Conservation (phyloP, 1,284 basidiomycete genomes). For the Melampsora larici-populina region DNA sequence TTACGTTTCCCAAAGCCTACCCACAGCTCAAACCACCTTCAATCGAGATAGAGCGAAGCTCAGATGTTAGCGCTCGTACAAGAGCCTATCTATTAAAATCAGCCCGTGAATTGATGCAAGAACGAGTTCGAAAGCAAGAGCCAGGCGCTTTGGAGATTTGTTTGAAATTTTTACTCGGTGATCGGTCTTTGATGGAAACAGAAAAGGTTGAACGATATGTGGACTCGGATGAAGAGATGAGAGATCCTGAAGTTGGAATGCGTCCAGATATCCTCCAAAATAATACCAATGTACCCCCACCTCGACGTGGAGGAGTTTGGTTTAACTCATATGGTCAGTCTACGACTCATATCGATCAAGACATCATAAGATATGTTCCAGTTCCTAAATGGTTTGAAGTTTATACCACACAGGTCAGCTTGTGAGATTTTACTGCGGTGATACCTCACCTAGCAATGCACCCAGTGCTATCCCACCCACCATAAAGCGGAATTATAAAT, state of each 20-base stretch:
- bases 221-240: constrained; percentile 39
- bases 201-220: constrained; percentile 28
- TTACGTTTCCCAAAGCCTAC: constrained; percentile 80
- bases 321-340: constrained; percentile 35
- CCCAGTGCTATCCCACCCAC: constrained; percentile 8
- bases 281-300: constrained; percentile 33
- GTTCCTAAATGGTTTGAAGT: too few relatives aligned
- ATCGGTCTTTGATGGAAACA: constrained; percentile 28
- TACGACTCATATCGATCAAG: background rate
- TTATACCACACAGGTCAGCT: constrained; percentile 19
- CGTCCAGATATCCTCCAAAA: constrained; percentile 36
- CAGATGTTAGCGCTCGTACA: constrained; percentile 38
- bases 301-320: constrained; percentile 28
- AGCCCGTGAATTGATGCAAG: constrained; percentile 36
- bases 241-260: constrained; percentile 28
- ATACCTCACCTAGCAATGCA: constrained; percentile 7
- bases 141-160: constrained; percentile 37
- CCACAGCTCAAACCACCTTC: constrained; percentile 55
- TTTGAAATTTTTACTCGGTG: constrained; percentile 35
- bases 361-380: background rate
- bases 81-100: constrained; percentile 41
- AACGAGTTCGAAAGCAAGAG: constrained; percentile 25
- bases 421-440: constrained; percentile 35
- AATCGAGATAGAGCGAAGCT: constrained; percentile 38
- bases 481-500: constrained; percentile 29